Evolutionary conservation across 768 basidiomycete genomes (phyloP), one percentile per base, ranked within the genome.

Genomic region (Hygrocybe punicea): DNA sequence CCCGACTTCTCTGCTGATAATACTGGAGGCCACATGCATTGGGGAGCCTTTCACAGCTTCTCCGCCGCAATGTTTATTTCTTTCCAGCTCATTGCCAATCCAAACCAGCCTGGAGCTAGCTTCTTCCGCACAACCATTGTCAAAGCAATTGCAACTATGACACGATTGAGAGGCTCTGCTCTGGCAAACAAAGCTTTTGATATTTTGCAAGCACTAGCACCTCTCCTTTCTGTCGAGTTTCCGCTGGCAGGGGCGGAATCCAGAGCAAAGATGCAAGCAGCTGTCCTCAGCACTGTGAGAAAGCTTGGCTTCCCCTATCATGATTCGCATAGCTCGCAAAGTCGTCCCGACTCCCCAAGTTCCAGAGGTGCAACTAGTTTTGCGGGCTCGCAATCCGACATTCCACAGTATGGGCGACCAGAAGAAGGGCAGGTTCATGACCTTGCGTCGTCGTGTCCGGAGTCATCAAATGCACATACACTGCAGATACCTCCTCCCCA

Each of bases 1-100:
- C 87, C 87, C 1, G 89, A 90, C 66, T 87, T 88, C 68, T 74
- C 89, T 29, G 81, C 83, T 34, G 88, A 84, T 53, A 80, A 82
- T 13, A 80, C 85, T 14, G 72, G 85, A 57, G 89, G 87, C 2
- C 90, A 93, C 70, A 85, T 92, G 81, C 84, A 84, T 62, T 90
- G 88, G 85, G 86, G 85, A 4, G 87, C 89, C 0, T 88, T 87
- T 73, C 89, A 93, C 65, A 83, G 86, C 62, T 92, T 92, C 75
- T 86, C 86, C 48, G 89, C 91, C 17, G 88, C 88, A 50, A 90
- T 92, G 85, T 92, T 92, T 73, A 91, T 92, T 79, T 87, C 88
- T n/a, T 91, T 91, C 73, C 89, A 92, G 64, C 80, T 92, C 48
- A 86, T 91, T 63, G 81, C 84, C 37, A 85, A 89, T 63, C 86